Conservation (phyloP, 805 yeast genomes). For the Zygosaccharomyces siamensis region DNA sequence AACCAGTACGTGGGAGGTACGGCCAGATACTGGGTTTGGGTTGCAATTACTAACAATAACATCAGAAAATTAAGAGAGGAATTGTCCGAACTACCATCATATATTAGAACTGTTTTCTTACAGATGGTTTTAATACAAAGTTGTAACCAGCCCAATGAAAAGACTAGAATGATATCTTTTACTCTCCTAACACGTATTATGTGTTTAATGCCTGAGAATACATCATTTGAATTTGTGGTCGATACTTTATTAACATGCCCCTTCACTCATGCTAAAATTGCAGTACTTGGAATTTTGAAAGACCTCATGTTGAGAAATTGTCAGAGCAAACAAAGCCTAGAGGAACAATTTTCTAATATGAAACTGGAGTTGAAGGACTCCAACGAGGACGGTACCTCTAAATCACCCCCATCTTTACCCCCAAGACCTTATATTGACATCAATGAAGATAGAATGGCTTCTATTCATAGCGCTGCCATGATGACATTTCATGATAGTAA, state of each 20-base stretch:
- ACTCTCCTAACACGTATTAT: constrained; percentile 63
- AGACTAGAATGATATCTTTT: constrained; percentile 42
- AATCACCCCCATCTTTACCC: constrained; percentile 19
- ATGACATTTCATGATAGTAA: constrained; percentile 25
- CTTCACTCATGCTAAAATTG: constrained; percentile 53
- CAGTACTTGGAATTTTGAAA: constrained; percentile 62
- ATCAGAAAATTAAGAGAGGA: constrained; percentile 16
- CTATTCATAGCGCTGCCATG: constrained; percentile 33
- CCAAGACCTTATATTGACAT: constrained; percentile 38
- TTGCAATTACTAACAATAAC: constrained; percentile 26
- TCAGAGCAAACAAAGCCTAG: constrained; percentile 7
- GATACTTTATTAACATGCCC: constrained; percentile 68
- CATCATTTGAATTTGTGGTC: constrained; percentile 53
- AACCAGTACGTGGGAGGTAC: constrained; percentile 29
- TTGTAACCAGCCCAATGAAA: constrained; percentile 36
- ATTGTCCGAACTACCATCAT: constrained; percentile 29
- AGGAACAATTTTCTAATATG: constrained; percentile 7
- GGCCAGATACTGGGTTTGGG: constrained; percentile 38
- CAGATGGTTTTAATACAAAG: constrained; percentile 40
- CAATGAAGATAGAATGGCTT: constrained; percentile 37
- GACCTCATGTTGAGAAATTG: constrained; percentile 48
- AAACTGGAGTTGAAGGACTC: constrained; percentile 3
- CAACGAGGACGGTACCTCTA: not conserved
- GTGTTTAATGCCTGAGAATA: constrained; percentile 50
- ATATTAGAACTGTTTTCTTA: constrained; percentile 37